phyloP scores from a whole-genome alignment of 1,284 basidiomycete species.

The Melampsora medusae region DNA sequence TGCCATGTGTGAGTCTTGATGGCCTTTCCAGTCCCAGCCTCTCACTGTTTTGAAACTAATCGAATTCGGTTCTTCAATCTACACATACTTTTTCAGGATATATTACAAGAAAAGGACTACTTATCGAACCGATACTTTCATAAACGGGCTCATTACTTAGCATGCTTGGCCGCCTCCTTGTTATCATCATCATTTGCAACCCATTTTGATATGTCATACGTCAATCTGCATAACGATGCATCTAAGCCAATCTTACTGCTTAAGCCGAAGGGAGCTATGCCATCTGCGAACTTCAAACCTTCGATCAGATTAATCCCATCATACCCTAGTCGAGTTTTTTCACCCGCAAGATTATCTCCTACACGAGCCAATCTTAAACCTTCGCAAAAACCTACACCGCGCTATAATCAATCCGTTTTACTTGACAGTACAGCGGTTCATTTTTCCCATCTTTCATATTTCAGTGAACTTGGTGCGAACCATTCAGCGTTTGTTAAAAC shows the following conservation, averaged over 20 bases:
- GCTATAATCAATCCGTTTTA: constrained; percentile 83
- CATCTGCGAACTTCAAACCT: constrained; percentile 50
- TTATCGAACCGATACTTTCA: constrained; percentile 85
- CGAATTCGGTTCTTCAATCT: background rate
- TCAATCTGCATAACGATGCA: constrained; percentile 65
- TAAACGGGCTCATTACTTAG: constrained; percentile 87
- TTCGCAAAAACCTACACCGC: constrained; percentile 66
- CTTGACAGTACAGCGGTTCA: constrained; percentile 51
- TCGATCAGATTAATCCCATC: constrained; percentile 63
- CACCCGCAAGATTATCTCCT: constrained; percentile 66
- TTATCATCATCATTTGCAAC: constrained; percentile 56
- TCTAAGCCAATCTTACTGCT: constrained; percentile 69
- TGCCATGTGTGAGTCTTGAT: constrained; percentile 19
- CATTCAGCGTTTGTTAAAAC: constrained; percentile 34
- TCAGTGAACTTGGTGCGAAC: constrained; percentile 18
- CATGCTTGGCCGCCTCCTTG: constrained; percentile 71
- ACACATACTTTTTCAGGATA: constrained; percentile 56
- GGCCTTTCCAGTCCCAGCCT: background rate
- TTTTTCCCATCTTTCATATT: constrained; percentile 24
- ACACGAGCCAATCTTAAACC: constrained; percentile 69
- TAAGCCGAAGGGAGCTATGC: constrained; percentile 56
- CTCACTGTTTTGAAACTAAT: background rate
- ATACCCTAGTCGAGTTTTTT: constrained; percentile 76
- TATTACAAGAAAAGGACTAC: constrained; percentile 95
- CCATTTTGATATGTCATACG: constrained; percentile 65